Evolutionary conservation across 495 filamentous ascomycete species (phyloP).

Genomic region (Bryoglossum gracile): DNA sequence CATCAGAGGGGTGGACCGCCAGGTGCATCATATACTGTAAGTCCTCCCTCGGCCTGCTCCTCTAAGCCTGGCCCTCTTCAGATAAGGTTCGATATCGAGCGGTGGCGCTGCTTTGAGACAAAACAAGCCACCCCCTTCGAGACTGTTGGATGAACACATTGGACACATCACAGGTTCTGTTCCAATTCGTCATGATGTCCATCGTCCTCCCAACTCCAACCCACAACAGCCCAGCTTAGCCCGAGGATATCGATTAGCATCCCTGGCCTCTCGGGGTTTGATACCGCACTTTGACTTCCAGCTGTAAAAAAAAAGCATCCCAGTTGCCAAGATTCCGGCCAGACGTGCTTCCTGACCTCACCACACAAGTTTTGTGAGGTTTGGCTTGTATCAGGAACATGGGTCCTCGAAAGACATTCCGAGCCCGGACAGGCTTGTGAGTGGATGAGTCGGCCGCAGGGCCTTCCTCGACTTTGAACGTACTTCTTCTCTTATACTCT

Average conservation of each 20-base stretch:
- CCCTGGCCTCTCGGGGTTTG: conserved; percentile 11
- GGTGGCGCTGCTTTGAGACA: conserved; percentile 22
- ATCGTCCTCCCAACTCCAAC: too few species aligned
- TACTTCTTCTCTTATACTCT: conserved; percentile 27
- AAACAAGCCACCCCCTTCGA: conserved; percentile 23
- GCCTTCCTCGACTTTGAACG: conserved; percentile 16
- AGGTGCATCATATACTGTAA: conserved; percentile 23
- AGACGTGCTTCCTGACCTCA: conserved; percentile 20
- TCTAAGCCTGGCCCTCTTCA: conserved; percentile 23
- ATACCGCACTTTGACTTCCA: conserved; percentile 18
- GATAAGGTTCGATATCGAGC: conserved; percentile 16
- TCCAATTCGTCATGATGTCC: too few species aligned
- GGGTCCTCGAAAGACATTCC: conserved; percentile 20
- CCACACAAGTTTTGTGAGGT: conserved; percentile 24
- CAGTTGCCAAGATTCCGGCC: conserved; percentile 18
- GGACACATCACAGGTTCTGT: conserved; percentile 14
- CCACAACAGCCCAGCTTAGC: not conserved
- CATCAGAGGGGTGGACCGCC: conserved; percentile 1
- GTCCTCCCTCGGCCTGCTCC: conserved; percentile 20
- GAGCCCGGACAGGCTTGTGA: conserved; percentile 20
- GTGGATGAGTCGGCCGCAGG: conserved; percentile 18
- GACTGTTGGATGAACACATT: conserved; percentile 19
- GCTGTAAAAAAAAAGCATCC: conserved; percentile 10
- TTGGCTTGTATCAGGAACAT: conserved; percentile 28
- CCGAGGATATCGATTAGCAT: conserved; percentile 4